Evolutionary conservation across 2,329 filamentous ascomycete species (phyloP), one percentile per base, ranked within the genome.

Genomic region (Verticillium zaregamsianum): DNA sequence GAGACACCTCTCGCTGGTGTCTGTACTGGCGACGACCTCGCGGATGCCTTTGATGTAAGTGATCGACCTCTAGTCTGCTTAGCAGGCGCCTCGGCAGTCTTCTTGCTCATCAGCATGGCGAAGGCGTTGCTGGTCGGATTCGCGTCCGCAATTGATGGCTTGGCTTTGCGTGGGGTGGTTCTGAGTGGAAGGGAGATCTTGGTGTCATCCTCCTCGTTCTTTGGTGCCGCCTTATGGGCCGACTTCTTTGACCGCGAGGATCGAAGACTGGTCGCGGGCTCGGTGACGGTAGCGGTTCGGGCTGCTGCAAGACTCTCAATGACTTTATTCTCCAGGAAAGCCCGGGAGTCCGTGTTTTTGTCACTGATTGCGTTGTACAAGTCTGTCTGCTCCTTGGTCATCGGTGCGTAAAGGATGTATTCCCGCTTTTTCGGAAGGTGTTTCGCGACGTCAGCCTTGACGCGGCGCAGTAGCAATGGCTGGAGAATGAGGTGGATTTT

Each of bases 391-490:
- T 95, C 92, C 28, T 88, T 85, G 0, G 93, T 97, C 76, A 99
- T 87, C 0, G 95, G 95, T 0, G 95, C 95, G 69, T 95, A 98
- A 0, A 99, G 79, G 3, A 99, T 91, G 67, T 99, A 99, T 73
- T 99, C 95, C 32, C 95, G 86, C 79, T 99, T 99, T 76, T 94
- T 96, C 0, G 95, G 95, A n/a, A 99, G 81, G 57, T 92, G 86
- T 2, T 89, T 89, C 60, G 96, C 94, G 0, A 99, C 95, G 70
- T 99, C 95, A 0, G 92, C 90, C 76, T 99, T 99, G 65, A 99
- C 85, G 20, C 95, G 85, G 1, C 95, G 86, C 1, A 99, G 80
- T 1, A 99, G 80, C 68, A 99, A 89, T 0, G 95, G 95, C 68
- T 98, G 97, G 0, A 99, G 76, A 28, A 99, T 93, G 0, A 94